Evolutionary conservation across 305 asterid species (phyloP), one percentile per base, ranked within the genome.

Genomic region (Andrographis paniculata): DNA sequence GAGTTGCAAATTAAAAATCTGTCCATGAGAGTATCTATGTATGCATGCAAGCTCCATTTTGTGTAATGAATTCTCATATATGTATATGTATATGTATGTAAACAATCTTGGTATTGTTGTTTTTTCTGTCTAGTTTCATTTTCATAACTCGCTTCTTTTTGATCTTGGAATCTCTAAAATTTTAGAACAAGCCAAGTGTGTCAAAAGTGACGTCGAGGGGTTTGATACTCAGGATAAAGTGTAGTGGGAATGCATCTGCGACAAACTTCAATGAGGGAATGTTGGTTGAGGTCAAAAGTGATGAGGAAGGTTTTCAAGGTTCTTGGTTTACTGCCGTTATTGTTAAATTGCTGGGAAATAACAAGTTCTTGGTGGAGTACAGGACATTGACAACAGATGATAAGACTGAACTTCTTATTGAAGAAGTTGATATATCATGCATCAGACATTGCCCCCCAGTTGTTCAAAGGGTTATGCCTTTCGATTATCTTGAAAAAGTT

Each of bases 281-380:
- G 74, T 24, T 24, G 30, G 94, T 72, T 51, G 94, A 82, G 76
- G 76, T 78, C 17, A 71, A 45, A 46, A 66, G 74, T 23, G 60
- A 65, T 6, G 48, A 41, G 24, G 60, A 53, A 40, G 76, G 74
- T 49, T 73, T 53, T 45, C 33, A 38, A 17, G 75, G 73, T 43
- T 73, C 80, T 53, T 70, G 77, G 72, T 71, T 64, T 48, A 5
- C 60, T 18, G 78, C 74, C 12, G 60, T 68, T 51, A 52, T 77
- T 46, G 52, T 73, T 18, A 52, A 66, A 41, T 9, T 52, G 35
- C 41, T 73, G 20, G 53, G 28, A 15, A 44, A 62, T 18, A 52
- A 46, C 50, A 73, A 56, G 33, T 62, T 53, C 48, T 56, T 77
- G 68, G 78, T 77, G 55, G 76, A 73, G 56, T 70, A 73, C 20